Evolutionary conservation across 78 protist species (phyloP).

Genomic region (Dictyostelium capitatum): DNA sequence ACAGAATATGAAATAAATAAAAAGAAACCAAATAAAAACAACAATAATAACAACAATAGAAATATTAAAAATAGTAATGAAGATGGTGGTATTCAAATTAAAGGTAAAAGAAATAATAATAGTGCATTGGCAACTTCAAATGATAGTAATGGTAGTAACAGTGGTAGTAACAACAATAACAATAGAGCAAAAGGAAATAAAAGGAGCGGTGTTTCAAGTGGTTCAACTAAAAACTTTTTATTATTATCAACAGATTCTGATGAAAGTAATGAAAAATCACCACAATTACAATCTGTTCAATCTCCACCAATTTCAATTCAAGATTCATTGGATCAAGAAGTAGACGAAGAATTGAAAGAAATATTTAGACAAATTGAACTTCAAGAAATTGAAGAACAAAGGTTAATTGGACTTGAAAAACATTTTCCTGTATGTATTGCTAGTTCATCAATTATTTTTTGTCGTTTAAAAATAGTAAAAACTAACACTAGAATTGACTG

Average conservation of each 20-base stretch:
- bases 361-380: conserved; percentile 58
- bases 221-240: neutral
- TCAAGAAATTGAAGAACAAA: conserved; percentile 74
- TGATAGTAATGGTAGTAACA: neutral
- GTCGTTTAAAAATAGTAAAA: neutral
- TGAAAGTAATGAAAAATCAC: neutral
- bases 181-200: neutral
- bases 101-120: neutral
- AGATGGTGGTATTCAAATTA: neutral
- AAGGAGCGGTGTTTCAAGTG: neutral
- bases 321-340: neutral
- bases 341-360: conserved; percentile 47
- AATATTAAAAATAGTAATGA: neutral
- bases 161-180: neutral
- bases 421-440: conserved; percentile 61
- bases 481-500: neutral
- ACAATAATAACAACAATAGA: neutral
- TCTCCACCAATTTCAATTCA: neutral
- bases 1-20: conserved; percentile 14
- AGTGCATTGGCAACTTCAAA: neutral
- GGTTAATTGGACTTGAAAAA: conserved; percentile 51
- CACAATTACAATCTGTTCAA: neutral
- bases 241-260: neutral
- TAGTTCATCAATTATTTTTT: neutral
- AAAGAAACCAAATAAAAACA: neutral